These are phyloP conservation scores for Stephania yunnanensis DNA, from an alignment of 164 flowering plant genomes.

Conservation along the genomic window DNA sequence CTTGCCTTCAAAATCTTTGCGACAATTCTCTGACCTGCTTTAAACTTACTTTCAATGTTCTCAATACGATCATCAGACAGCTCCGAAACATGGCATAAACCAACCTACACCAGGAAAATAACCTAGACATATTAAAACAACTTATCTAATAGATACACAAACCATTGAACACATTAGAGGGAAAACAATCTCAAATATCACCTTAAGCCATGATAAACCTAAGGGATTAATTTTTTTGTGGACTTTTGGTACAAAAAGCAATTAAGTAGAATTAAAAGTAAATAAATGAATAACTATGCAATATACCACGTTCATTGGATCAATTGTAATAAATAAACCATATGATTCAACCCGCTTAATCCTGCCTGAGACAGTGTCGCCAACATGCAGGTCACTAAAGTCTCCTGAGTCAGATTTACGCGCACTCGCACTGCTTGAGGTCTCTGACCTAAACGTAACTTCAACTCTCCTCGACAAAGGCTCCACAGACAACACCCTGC, in stretches of 20 bases:
- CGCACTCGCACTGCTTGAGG: conserved; percentile 13
- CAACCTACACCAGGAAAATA: conserved; percentile 50
- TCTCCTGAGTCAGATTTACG: conserved; percentile 35
- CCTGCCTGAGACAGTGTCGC: conserved; percentile 61
- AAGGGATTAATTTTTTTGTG: not conserved
- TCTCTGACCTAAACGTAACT: conserved; percentile 55
- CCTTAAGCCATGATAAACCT: not conserved
- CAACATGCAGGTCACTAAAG: conserved; percentile 46
- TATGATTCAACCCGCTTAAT: conserved; percentile 68
- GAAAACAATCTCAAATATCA: not conserved
- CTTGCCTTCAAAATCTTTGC: conserved; percentile 75
- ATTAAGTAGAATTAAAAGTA: not conserved
- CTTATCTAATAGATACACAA: not conserved
- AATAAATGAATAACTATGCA: not conserved
- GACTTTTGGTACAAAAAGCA: not conserved
- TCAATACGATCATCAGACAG: conserved; percentile 56
- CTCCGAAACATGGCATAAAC: conserved; percentile 88
- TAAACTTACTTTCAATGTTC: conserved; percentile 48
- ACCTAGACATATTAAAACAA: not conserved
- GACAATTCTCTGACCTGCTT: conserved; percentile 63
- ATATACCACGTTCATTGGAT: conserved; percentile 61
- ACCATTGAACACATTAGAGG: not conserved
- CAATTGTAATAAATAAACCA: conserved; percentile 79
- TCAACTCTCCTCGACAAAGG: conserved; percentile 79
- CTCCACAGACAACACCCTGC: conserved; percentile 84